Percentiles rank a stretch among this genome's conserved stretches.
Evolutionary conservation across 2,329 filamentous ascomycete genomes (phyloP).

Genomic region (Neonectria punicea): DNA sequence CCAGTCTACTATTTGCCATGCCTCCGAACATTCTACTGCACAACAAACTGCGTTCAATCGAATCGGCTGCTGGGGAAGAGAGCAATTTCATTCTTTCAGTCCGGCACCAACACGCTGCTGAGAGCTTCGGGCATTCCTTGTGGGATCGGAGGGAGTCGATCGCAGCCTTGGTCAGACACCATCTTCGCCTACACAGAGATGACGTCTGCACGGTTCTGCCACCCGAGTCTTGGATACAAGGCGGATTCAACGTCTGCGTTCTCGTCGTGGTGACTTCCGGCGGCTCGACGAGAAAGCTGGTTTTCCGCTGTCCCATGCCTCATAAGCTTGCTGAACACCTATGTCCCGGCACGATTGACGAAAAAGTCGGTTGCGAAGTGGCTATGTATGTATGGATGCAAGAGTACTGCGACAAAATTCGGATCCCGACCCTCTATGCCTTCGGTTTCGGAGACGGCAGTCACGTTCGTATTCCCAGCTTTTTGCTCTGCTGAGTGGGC

Average conservation of each 20-base stretch:
- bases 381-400: slow-evolving; percentile 48
- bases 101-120: background rate
- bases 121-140: slow-evolving; percentile 16
- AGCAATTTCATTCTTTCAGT: background rate
- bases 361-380: slow-evolving; percentile 48
- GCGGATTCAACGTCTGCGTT: background rate
- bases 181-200: slow-evolving; percentile 27
- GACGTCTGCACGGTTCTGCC: slow-evolving; percentile 28
- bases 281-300: no score
- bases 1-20: no score
- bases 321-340: slow-evolving; percentile 31
- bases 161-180: slow-evolving; percentile 22
- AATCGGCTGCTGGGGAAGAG: background rate
- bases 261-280: background rate
- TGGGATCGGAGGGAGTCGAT: slow-evolving; percentile 30
- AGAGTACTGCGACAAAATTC: slow-evolving; percentile 43
- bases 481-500: background rate
- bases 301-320: slow-evolving; percentile 32
- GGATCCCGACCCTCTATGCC: slow-evolving; percentile 38
- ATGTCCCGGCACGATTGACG: slow-evolving; percentile 44
- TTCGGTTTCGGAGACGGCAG: slow-evolving; percentile 31
- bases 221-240: slow-evolving; percentile 23
- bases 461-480: slow-evolving; percentile 26
- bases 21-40: no score
- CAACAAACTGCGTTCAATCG: background rate